Evolutionary conservation across 768 basidiomycete species (phyloP).

Genomic region (Pleurotus sapidus): DNA sequence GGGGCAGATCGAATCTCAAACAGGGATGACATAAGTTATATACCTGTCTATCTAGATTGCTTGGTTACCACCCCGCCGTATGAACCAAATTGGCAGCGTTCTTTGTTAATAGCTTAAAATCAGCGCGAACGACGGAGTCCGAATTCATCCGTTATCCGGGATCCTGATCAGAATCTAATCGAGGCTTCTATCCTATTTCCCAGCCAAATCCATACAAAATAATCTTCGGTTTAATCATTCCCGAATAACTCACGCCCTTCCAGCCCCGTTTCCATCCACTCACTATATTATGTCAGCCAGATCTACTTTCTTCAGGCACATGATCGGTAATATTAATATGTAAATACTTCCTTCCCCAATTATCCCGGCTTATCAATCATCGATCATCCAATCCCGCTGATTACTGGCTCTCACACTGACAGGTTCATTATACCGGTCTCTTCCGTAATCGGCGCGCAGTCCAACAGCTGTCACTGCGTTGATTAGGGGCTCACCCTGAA

Average conservation of each 20-base stretch:
- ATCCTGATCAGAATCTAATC: conserved; percentile 7
- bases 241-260: background rate
- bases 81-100: conserved; percentile 7
- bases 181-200: conserved; percentile 3
- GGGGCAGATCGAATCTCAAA: conserved; percentile 42
- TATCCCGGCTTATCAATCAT: conserved; percentile 1
- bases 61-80: conserved; percentile 6
- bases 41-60: conserved; percentile 2
- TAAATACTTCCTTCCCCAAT: background rate
- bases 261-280: background rate
- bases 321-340: background rate
- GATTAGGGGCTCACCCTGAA: background rate
- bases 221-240: background rate
- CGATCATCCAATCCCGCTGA: background rate
- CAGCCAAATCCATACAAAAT: background rate
- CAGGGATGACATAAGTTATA: conserved; percentile 42
- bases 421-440: background rate
- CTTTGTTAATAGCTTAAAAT: conserved; percentile 10
- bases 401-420: background rate
- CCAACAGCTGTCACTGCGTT: background rate
- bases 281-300: background rate
- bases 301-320: background rate
- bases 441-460: background rate
- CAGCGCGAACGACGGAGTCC: conserved; percentile 5
- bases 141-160: conserved; percentile 8